Conservation (phyloP, 2,329 filamentous ascomycete species). For the Xylariaceae sp. region DNA sequence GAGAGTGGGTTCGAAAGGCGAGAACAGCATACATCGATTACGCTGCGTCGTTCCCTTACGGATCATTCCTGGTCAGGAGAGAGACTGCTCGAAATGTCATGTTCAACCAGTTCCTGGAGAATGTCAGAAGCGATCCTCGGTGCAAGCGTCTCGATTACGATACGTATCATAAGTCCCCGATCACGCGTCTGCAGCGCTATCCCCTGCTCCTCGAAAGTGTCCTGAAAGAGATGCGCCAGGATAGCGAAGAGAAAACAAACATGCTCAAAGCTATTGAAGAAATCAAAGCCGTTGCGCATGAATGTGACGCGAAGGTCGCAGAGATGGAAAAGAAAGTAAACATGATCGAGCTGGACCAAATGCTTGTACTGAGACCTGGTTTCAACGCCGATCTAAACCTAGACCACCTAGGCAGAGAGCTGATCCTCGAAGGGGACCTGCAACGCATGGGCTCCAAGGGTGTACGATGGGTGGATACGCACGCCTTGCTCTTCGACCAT, state of each 20-base stretch:
- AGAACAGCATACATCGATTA: constrained; percentile 87
- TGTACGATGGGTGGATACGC: constrained; percentile 90
- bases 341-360: constrained; percentile 75
- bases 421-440: constrained; percentile 84
- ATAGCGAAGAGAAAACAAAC: constrained; percentile 86
- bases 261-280: constrained; percentile 81
- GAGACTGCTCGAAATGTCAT: constrained; percentile 80
- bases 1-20: constrained; percentile 97
- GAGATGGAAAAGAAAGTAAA: constrained; percentile 90
- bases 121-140: constrained; percentile 69
- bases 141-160: constrained; percentile 87
- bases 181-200: constrained; percentile 88
- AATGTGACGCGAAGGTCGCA: constrained; percentile 87
- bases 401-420: constrained; percentile 85
- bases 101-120: constrained; percentile 81
- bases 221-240: constrained; percentile 73
- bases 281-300: constrained; percentile 80
- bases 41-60: constrained; percentile 78
- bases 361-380: constrained; percentile 77
- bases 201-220: constrained; percentile 77
- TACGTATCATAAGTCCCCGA: constrained; percentile 87
- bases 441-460: constrained; percentile 83
- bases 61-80: constrained; percentile 74
- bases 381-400: constrained; percentile 89
- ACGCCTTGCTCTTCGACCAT: constrained; percentile 91